Percentiles rank a stretch among this genome's conserved stretches.
Evolutionary conservation across 805 yeast genomes (phyloP).

Genomic region (Blastobotrys americana): DNA sequence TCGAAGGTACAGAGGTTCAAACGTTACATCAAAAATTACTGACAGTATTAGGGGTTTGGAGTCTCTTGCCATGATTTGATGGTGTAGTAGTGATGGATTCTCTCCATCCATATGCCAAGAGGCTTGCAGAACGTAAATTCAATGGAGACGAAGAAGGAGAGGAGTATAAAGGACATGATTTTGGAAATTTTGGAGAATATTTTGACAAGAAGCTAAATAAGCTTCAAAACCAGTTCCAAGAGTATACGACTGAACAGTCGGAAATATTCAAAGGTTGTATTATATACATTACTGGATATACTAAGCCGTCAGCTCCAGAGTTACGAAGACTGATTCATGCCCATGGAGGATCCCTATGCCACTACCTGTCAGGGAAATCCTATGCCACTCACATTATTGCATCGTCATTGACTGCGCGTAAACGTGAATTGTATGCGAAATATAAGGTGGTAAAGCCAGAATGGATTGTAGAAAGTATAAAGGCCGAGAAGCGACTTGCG

Average conservation of each 20-base stretch:
- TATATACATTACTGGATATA: constrained; percentile 83
- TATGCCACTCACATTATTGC: constrained; percentile 82
- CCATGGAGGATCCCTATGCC: constrained; percentile 74
- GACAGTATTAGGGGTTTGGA: too few species aligned
- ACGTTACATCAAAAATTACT: too few species aligned
- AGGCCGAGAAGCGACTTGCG: constrained; percentile 40
- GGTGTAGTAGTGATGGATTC: too few species aligned
- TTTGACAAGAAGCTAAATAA: constrained; percentile 53
- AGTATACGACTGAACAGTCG: constrained; percentile 24
- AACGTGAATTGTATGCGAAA: constrained; percentile 54
- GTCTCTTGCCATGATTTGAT: too few species aligned
- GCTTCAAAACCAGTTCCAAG: constrained; percentile 43
- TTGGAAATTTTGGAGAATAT: constrained; percentile 64
- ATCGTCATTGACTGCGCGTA: constrained; percentile 67
- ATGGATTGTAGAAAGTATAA: constrained; percentile 70
- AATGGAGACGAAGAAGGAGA: constrained; percentile 20
- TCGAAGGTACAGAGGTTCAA: too few species aligned
- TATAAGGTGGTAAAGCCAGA: constrained; percentile 72
- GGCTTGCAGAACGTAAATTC: constrained; percentile 12
- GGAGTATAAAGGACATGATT: constrained; percentile 39
- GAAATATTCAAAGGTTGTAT: constrained; percentile 55
- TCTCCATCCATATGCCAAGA: constrained; percentile 12
- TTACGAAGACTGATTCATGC: constrained; percentile 63
- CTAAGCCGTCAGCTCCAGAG: constrained; percentile 68
- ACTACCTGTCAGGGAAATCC: constrained; percentile 61